Evolutionary conservation across 1,284 basidiomycete species (phyloP).

Genomic region (Lignosus rhinocerotis): DNA sequence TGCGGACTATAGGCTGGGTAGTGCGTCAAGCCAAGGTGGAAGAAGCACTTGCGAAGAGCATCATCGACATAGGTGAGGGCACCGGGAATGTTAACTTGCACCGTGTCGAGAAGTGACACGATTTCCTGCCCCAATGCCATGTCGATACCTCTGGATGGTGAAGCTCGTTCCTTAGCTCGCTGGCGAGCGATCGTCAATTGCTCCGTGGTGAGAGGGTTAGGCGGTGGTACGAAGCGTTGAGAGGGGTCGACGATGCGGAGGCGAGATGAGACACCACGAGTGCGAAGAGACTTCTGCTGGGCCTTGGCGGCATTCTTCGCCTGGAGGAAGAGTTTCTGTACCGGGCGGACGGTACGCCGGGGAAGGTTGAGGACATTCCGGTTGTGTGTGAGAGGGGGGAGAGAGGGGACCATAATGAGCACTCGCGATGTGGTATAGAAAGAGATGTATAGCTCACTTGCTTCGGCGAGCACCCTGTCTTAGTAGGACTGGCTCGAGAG

Average conservation of each 20-base stretch:
- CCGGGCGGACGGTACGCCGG: not conserved
- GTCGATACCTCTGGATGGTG: not conserved
- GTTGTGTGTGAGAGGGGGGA: not conserved
- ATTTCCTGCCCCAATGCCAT: not conserved
- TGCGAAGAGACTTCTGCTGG: not conserved
- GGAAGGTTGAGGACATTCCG: not conserved
- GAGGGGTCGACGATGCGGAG: not conserved
- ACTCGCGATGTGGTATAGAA: not conserved
- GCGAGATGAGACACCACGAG: not conserved
- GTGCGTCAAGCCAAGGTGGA: not conserved
- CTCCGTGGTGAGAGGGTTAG: not conserved
- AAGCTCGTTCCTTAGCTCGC: not conserved
- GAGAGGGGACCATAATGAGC: not conserved
- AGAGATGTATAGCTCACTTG: not conserved
- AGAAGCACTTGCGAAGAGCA: constrained; percentile 3
- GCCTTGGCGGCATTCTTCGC: not conserved
- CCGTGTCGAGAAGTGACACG: not conserved
- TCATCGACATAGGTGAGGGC: not conserved
- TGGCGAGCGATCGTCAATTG: not conserved
- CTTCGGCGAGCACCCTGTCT: not conserved
- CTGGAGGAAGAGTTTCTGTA: not conserved
- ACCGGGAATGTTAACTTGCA: not conserved
- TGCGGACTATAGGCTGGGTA: not conserved
- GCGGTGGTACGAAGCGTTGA: not conserved
- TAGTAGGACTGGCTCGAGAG: not conserved